Evolutionary conservation across 1,284 basidiomycete genomes (phyloP).

Genomic region (Apiotrichum brassicae): DNA sequence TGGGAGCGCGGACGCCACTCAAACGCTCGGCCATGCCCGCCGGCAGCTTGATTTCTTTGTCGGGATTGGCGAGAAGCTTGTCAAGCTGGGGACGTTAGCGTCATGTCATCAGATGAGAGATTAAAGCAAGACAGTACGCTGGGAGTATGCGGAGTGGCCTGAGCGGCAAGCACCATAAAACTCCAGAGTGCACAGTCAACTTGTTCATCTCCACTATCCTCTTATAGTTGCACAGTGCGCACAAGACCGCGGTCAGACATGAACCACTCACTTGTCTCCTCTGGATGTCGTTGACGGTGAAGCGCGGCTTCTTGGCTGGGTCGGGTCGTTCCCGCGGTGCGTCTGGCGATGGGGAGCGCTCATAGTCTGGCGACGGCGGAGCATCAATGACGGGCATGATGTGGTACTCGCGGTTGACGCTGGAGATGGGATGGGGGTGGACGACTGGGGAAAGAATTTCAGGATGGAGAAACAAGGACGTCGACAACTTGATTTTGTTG

Average conservation of each 20-base stretch:
- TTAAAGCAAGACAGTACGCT: no score
- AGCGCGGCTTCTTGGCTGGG: constrained; percentile 21
- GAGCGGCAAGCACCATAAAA: no score
- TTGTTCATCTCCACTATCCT: no score
- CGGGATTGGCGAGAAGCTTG: constrained; percentile 76
- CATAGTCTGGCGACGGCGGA: constrained; percentile 14
- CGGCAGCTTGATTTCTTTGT: constrained; percentile 70
- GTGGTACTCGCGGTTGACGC: neutral
- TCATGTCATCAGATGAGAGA: no score
- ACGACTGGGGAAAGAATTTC: neutral
- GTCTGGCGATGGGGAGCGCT: constrained; percentile 13
- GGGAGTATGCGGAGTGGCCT: no score
- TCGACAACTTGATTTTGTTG: no score
- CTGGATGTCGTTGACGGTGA: constrained; percentile 29
- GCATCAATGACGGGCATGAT: constrained; percentile 11
- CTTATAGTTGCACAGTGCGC: no score
- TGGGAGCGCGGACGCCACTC: constrained; percentile 54
- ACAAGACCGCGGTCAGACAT: no score
- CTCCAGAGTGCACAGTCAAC: no score
- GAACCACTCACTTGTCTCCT: constrained; percentile 23
- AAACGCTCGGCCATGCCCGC: constrained; percentile 42
- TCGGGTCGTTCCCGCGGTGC: neutral
- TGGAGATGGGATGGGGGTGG: neutral
- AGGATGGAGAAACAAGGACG: no score
- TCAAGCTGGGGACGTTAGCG: constrained; percentile 58